These are phyloP conservation scores for Annona squamosa DNA, from an alignment of 164 flowering plant genomes.

Conservation along the genomic window DNA sequence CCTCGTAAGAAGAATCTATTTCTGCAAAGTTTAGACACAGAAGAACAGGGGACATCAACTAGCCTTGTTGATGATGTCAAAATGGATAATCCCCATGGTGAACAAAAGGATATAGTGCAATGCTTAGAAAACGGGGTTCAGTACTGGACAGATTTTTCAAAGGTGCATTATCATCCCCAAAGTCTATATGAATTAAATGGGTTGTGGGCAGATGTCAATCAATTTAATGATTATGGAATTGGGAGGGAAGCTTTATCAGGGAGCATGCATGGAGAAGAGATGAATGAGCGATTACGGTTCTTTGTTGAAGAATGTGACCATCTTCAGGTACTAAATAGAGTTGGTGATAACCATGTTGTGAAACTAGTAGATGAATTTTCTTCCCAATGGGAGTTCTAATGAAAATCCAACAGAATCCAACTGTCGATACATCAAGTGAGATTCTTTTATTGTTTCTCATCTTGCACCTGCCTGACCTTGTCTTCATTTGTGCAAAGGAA, in stretches of 20 bases:
- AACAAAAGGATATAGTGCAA: conserved; percentile 62
- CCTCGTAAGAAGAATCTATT: conserved; percentile 68
- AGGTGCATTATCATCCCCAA: conserved; percentile 89
- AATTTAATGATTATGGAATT: conserved; percentile 66
- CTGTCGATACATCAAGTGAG: neutral
- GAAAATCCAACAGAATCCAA: neutral
- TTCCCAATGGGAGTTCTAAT: neutral
- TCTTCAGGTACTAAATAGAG: conserved; percentile 51
- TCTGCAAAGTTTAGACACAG: conserved; percentile 68
- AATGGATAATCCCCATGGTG: conserved; percentile 15
- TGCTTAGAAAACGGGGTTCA: conserved; percentile 55
- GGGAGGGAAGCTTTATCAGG: conserved; percentile 65
- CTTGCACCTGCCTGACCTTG: neutral
- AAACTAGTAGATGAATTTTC: neutral
- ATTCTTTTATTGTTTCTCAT: neutral
- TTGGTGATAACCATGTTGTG: neutral
- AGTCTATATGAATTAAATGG: conserved; percentile 76
- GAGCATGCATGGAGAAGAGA: conserved; percentile 58
- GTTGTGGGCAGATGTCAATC: conserved; percentile 45
- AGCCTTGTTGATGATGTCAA: conserved; percentile 12
- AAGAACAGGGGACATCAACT: conserved; percentile 30
- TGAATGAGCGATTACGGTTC: conserved; percentile 76
- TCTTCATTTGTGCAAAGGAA: neutral
- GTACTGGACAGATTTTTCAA: conserved; percentile 92
- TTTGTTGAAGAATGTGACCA: conserved; percentile 94